Conservation (phyloP, 768 basidiomycete species). For the Tricholoma bakamatsutake region DNA sequence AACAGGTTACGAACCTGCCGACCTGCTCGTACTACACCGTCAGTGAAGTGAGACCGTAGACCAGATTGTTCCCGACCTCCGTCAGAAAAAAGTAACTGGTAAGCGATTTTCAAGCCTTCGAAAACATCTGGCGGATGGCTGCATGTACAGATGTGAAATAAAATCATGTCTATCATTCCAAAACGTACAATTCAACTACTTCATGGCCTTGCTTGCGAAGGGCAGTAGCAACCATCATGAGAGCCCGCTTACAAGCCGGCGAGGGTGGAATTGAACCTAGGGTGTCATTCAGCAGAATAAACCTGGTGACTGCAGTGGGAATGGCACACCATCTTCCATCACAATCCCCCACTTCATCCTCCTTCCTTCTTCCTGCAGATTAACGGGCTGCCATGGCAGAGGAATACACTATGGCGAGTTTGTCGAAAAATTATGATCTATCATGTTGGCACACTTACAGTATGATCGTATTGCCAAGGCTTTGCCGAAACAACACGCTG, state of each 20-base stretch:
- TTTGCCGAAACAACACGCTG: slow-evolving; percentile 51
- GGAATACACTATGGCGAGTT: slow-evolving; percentile 36
- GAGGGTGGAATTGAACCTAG: slow-evolving; percentile 54
- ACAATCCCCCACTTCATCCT: slow-evolving; percentile 58
- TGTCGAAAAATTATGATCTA: background rate
- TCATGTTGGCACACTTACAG: slow-evolving; percentile 27
- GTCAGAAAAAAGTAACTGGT: slow-evolving; percentile 52
- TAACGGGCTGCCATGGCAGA: slow-evolving; percentile 41
- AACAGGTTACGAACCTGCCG: slow-evolving; percentile 33
- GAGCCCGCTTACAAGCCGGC: slow-evolving; percentile 57
- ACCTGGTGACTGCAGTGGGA: background rate
- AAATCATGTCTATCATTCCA: background rate
- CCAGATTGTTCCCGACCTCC: slow-evolving; percentile 35
- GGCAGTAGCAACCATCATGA: slow-evolving; percentile 44
- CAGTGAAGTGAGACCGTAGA: slow-evolving; percentile 1
- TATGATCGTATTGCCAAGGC: slow-evolving; percentile 66
- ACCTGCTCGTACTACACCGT: slow-evolving; percentile 26
- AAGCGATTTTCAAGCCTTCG: slow-evolving; percentile 46
- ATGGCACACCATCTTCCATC: slow-evolving; percentile 52
- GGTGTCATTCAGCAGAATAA: background rate
- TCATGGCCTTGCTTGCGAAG: slow-evolving; percentile 58
- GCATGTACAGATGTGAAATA: slow-evolving; percentile 1
- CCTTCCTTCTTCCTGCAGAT: slow-evolving; percentile 40
- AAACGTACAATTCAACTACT: slow-evolving; percentile 53
- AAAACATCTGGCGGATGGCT: slow-evolving; percentile 40